phyloP scores from a whole-genome alignment of 768 basidiomycete genomes.

The Daedalea quercina region DNA sequence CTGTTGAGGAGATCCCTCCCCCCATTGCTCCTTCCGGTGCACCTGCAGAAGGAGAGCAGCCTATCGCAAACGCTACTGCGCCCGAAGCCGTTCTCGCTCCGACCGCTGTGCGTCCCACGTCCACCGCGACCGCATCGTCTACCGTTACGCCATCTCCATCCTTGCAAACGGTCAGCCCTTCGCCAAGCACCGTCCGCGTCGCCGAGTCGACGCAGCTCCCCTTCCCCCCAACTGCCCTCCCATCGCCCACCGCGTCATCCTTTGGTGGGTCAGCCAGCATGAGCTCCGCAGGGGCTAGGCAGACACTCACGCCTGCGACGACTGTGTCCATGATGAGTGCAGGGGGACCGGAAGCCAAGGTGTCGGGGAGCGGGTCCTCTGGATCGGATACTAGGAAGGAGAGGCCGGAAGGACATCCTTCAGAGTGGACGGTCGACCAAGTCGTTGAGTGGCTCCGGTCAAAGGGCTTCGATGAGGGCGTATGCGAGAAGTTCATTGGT shows the following conservation, averaged over 20 bases:
- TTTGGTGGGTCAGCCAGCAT: constrained; percentile 13
- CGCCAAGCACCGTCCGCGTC: constrained; percentile 12
- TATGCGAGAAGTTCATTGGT: constrained; percentile 86
- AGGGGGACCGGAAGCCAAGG: neutral
- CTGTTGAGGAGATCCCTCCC: neutral
- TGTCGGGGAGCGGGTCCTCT: constrained; percentile 5
- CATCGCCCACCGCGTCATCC: constrained; percentile 17
- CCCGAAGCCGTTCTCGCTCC: constrained; percentile 1
- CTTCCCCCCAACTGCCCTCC: constrained; percentile 8
- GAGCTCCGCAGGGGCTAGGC: constrained; percentile 19
- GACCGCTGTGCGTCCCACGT: neutral
- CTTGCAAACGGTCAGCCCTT: constrained; percentile 6
- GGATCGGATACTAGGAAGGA: constrained; percentile 22
- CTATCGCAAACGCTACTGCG: neutral
- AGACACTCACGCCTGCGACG: constrained; percentile 20
- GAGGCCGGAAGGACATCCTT: constrained; percentile 35
- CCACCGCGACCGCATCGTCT: constrained; percentile 5
- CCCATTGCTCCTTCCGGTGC: neutral
- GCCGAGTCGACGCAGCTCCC: constrained; percentile 12
- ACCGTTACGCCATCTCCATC: neutral
- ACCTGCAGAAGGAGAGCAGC: neutral
- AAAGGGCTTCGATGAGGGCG: constrained; percentile 80
- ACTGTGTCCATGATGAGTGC: neutral
- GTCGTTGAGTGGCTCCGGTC: constrained; percentile 83
- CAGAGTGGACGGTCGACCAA: constrained; percentile 82